These are phyloP conservation scores for Thalassiosira profunda DNA, from an alignment of 108 stramenopile species.

Conservation along the genomic window DNA sequence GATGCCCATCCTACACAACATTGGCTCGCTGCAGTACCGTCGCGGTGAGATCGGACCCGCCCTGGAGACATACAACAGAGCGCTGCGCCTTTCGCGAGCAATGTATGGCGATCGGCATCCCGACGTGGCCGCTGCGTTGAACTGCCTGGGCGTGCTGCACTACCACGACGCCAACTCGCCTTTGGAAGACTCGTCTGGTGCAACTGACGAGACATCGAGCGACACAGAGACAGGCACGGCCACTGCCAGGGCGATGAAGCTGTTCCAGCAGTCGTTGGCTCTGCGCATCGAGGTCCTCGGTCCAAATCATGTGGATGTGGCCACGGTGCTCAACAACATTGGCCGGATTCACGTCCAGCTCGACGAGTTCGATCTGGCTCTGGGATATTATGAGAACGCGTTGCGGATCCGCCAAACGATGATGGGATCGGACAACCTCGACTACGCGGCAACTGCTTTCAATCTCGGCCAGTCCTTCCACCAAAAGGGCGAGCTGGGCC, in stretches of 20 bases:
- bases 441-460: conserved; percentile 65
- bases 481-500: conserved; percentile 38
- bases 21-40: conserved; percentile 64
- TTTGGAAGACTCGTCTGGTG: neutral
- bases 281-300: conserved; percentile 36
- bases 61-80: conserved; percentile 39
- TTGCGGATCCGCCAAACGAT: conserved; percentile 49
- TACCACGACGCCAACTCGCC: conserved; percentile 55
- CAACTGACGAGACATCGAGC: neutral
- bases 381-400: conserved; percentile 51
- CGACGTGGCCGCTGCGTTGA: conserved; percentile 53
- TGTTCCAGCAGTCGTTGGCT: conserved; percentile 24
- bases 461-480: conserved; percentile 66
- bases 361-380: conserved; percentile 40
- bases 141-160: conserved; percentile 68
- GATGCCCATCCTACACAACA: conserved; percentile 62
- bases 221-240: conserved; percentile 34
- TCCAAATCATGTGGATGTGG: conserved; percentile 49
- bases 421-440: conserved; percentile 36
- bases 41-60: conserved; percentile 47
- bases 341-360: conserved; percentile 55
- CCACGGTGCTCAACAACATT: conserved; percentile 61
- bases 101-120: conserved; percentile 27
- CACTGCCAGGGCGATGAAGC: conserved; percentile 23
- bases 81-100: conserved; percentile 26